These are phyloP conservation scores for Pestalotiopsis sp. DNA, from an alignment of 2,329 filamentous ascomycete species.

Conservation along the genomic window DNA sequence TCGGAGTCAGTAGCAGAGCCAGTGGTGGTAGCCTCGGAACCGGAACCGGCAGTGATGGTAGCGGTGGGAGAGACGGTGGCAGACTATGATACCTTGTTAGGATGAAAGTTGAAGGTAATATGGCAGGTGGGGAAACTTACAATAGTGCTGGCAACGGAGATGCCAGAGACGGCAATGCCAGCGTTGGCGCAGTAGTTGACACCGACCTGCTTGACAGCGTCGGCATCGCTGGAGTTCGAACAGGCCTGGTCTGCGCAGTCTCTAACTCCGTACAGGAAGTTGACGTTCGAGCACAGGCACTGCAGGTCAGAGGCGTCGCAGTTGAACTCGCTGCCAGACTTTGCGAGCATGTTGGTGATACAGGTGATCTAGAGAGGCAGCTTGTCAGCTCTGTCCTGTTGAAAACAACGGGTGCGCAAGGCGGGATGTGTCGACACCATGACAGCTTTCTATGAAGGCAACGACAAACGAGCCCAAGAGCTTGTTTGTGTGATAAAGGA, in stretches of 20 bases:
- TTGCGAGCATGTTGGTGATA: conserved; percentile 52
- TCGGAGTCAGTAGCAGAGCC: conserved; percentile 13
- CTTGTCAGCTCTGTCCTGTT: conserved; percentile 2
- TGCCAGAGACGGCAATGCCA: conserved; percentile 1
- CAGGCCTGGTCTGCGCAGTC: conserved; percentile 32
- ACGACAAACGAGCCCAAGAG: not conserved
- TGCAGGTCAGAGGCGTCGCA: conserved; percentile 40
- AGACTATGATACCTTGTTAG: conserved; percentile 11
- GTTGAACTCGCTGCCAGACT: conserved; percentile 43
- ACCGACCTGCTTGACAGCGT: conserved; percentile 28
- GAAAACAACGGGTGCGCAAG: conserved; percentile 9
- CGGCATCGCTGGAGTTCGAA: conserved; percentile 17
- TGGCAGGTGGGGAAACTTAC: conserved; percentile 1
- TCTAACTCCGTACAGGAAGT: conserved; percentile 42
- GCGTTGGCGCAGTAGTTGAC: conserved; percentile 27
- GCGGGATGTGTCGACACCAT: not conserved
- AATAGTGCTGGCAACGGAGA: conserved; percentile 6
- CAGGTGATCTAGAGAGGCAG: conserved; percentile 46
- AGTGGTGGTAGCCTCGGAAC: not conserved
- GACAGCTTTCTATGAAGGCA: not conserved
- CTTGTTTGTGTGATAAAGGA: not conserved
- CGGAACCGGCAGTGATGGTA: conserved; percentile 18
- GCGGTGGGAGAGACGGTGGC: conserved; percentile 14
- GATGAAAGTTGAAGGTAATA: not conserved
- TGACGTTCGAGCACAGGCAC: conserved; percentile 45